These are phyloP conservation scores for Peterozyma toletana DNA, from an alignment of 805 yeast species.

Conservation along the genomic window DNA sequence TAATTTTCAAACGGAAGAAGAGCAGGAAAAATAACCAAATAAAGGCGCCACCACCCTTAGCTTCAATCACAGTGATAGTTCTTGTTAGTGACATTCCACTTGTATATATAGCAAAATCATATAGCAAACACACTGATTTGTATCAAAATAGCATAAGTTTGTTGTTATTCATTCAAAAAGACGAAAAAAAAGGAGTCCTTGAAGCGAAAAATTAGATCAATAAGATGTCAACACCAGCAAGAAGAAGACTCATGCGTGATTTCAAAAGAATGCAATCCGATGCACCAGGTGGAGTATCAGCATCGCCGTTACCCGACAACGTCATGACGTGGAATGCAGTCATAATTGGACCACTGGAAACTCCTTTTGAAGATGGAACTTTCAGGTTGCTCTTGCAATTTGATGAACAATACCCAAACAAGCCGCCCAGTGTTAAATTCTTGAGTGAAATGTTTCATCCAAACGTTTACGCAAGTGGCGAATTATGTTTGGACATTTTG, in stretches of 20 bases:
- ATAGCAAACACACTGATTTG: too few relatives aligned
- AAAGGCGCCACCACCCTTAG: too few relatives aligned
- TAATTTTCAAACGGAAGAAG: too few relatives aligned
- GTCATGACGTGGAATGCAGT: constrained; percentile 99
- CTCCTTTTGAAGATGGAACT: constrained; percentile 98
- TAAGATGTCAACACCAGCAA: constrained; percentile 94
- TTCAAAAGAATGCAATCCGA: constrained; percentile 97
- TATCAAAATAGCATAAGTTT: too few relatives aligned
- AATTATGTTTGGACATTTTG: constrained; percentile 88
- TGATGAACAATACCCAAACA: constrained; percentile 96
- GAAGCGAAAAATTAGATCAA: background rate
- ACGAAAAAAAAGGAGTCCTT: too few relatives aligned
- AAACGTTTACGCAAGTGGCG: constrained; percentile 93
- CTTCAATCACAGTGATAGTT: too few relatives aligned
- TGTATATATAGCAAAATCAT: too few relatives aligned
- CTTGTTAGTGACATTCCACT: too few relatives aligned
- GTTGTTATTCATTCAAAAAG: too few relatives aligned
- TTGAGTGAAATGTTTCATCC: constrained; percentile 96
- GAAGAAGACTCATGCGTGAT: constrained; percentile 98
- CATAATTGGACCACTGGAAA: constrained; percentile 94
- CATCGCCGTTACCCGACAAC: constrained; percentile 93
- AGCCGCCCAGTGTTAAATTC: constrained; percentile 91
- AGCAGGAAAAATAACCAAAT: too few relatives aligned
- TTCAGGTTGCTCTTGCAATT: constrained; percentile 80
- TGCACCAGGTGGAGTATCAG: constrained; percentile 97